Evolutionary conservation across 129 eudicot genomes (phyloP), one percentile per base, ranked within the genome.

Genomic region (Flaveria ramosissima): DNA sequence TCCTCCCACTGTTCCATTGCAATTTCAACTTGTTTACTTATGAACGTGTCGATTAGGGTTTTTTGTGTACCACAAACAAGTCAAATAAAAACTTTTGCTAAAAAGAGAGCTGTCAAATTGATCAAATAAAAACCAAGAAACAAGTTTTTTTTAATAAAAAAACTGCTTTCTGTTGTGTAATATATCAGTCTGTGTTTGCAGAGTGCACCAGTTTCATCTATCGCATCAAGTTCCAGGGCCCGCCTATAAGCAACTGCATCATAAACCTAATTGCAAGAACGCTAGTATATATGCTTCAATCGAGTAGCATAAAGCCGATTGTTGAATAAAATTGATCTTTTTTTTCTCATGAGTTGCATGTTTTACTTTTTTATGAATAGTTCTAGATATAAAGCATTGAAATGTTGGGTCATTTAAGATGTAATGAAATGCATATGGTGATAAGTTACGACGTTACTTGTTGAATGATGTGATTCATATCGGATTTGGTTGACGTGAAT

Each of bases 151-250:
- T 23, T 23, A n/a, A 4, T 8, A 16, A 13, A 65, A n/a, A 43
- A 43, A 43, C 0, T 4, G 8, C 9, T 2, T 75, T 53, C 41
- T 14, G 20, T 63, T 26, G 64, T 68, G 68, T 56, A 7, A 68
- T 50, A 6, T 45, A 8, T 51, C 56, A 16, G 52, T 74, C 55
- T 74, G 19, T 55, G 74, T 70, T 61, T 89, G 89, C 89, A 92
- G 94, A 86, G 96, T 68, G 92, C 90, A 57, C 90, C 89, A 2
- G 83, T 72, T 65, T 68, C 88, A 66, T 39, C 89, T 78, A 47
- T 71, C 14, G 57, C 81, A 64, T 50, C 84, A n/a, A 48, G 78
- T 30, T 88, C 92, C 43, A 83, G 76, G 84, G 84, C 97, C 32
- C 85, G 92, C 73, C 57, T 92, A 50, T 89, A 87, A 78, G 78